Evolutionary conservation across 2,329 filamentous ascomycete genomes (phyloP), one percentile per base, ranked within the genome.

Genomic region (Ophiostoma sp.): DNA sequence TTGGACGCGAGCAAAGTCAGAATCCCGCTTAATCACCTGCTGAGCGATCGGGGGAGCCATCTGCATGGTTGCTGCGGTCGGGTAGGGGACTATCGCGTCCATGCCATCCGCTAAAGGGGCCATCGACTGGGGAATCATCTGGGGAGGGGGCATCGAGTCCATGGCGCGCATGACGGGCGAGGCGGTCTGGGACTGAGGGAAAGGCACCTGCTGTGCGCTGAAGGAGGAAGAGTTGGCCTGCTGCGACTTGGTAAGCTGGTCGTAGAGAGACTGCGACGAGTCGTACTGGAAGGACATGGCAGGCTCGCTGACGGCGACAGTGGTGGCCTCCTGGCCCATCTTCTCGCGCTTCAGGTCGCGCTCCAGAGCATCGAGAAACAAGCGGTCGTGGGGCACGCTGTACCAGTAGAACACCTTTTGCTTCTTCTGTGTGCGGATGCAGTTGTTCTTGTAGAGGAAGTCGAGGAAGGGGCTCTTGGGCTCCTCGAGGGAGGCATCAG

Each of bases 391-490:
- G 1, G 95, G 95, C 67, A 99, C 95, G 83, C 94, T 97, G 83
- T 98, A 99, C 95, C 95, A 99, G 83, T 98, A 99, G 78, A 99
- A 99, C 74, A 99, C 95, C 85, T 99, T 99, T 79, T 99, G 95
- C 86, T 99, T 99, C 89, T 99, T 99, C 81, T 99, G 95, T 52
- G 95, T 99, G 76, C 95, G 90, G 76, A 99, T 99, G 86, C 95
- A 99, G 85, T 99, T 99, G 87, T 99, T 99, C 87, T 99, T 99
- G 88, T 99, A 99, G 64, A 99, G 86, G 80, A 98, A 99, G 81
- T 99, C 95, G 73, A 99, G 87, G 82, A 99, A 99, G 1, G 92
- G 90, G 82, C 94, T 98, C 86, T 99, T 99, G 70, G 95, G 95
- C 84, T 99, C 95, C 82, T 99, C 95, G 72, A 99, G 88, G 60